Conservation (phyloP, 108 stramenopile genomes). For the Thalassiosira profunda region DNA sequence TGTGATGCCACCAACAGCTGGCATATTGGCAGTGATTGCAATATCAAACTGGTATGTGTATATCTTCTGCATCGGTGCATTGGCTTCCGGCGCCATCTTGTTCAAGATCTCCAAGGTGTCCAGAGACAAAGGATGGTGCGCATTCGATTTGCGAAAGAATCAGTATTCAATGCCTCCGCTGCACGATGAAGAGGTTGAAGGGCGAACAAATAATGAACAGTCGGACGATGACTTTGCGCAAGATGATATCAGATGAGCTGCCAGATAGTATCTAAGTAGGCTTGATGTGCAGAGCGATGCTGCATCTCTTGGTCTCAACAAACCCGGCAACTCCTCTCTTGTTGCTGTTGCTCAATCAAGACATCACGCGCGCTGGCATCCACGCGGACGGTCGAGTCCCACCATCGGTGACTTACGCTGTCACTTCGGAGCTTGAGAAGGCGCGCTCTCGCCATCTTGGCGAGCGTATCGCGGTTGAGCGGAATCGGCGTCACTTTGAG, state of each 20-base stretch:
- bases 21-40: slow-evolving; percentile 25
- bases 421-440: background rate
- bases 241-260: too few relatives aligned
- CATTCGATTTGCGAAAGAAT: slow-evolving; percentile 16
- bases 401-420: background rate
- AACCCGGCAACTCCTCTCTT: too few relatives aligned
- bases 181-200: too few relatives aligned
- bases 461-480: background rate
- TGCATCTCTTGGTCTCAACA: too few relatives aligned
- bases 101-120: slow-evolving; percentile 22
- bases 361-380: background rate
- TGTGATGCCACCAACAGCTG: slow-evolving; percentile 37
- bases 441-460: background rate
- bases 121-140: slow-evolving; percentile 31
- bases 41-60: slow-evolving; percentile 52
- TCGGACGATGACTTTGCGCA: too few relatives aligned
- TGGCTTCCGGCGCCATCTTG: slow-evolving; percentile 7
- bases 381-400: background rate
- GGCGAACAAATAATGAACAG: too few relatives aligned
- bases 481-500: background rate
- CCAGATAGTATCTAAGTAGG: too few relatives aligned
- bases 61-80: slow-evolving; percentile 23
- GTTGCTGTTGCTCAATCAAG: background rate
- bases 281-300: too few relatives aligned
- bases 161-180: slow-evolving; percentile 4